Conservation (phyloP, 805 yeast genomes). For the Allodekkera sacchari region DNA sequence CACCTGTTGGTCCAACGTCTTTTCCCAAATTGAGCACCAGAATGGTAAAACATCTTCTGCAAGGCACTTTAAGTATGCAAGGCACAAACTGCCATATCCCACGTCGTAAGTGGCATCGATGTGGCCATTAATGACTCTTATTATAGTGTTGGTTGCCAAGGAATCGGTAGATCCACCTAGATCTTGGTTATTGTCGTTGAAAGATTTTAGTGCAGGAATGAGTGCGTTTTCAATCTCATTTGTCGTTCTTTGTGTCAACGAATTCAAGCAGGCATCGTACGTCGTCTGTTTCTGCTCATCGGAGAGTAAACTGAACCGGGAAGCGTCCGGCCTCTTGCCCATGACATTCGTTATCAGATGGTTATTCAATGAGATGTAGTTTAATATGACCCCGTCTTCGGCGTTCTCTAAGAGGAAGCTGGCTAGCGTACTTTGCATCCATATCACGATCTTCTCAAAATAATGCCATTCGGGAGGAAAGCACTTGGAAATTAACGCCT, state of each 20-base stretch:
- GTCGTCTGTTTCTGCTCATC: slow-evolving; percentile 66
- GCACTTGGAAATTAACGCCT: slow-evolving; percentile 44
- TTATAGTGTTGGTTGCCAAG: slow-evolving; percentile 23
- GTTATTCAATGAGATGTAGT: too few relatives aligned
- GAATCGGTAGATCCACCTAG: slow-evolving; percentile 61
- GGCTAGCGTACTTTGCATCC: slow-evolving; percentile 63
- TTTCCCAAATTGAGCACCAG: slow-evolving; percentile 16
- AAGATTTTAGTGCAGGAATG: slow-evolving; percentile 34
- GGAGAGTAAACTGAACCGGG: slow-evolving; percentile 36
- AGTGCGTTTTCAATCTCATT: slow-evolving; percentile 70
- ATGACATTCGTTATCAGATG: too few relatives aligned
- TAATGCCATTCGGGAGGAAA: slow-evolving; percentile 75
- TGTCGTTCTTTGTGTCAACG: slow-evolving; percentile 63
- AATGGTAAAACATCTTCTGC: slow-evolving; percentile 13
- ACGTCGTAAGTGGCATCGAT: slow-evolving; percentile 30
- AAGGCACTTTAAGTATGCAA: slow-evolving; percentile 18
- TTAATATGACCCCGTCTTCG: slow-evolving; percentile 46
- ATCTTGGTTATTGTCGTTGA: slow-evolving; percentile 47
- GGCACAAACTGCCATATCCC: slow-evolving; percentile 21
- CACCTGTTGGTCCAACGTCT: slow-evolving; percentile 11
- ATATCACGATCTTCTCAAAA: slow-evolving; percentile 47
- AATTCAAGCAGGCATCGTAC: slow-evolving; percentile 67
- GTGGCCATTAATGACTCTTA: slow-evolving; percentile 16
- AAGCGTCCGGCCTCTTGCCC: too few relatives aligned
- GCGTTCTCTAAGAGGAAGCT: slow-evolving; percentile 55